Base-by-base conservation (phyloP, 805 yeast species). In the Priceomyces melissophilus region DNA sequence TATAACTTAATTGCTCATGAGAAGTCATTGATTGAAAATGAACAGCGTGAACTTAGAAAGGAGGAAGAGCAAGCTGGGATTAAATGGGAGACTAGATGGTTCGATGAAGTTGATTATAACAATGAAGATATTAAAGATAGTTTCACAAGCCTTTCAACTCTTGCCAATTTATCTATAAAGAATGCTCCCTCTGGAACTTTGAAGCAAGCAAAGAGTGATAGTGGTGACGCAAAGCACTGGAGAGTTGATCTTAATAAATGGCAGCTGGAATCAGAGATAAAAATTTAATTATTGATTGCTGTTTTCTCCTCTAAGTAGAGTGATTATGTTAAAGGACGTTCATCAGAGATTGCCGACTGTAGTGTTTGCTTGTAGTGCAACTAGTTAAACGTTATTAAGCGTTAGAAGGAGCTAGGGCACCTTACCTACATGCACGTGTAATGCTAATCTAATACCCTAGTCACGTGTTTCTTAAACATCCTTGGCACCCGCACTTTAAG, bases 11-110 rank as follows among this genome's bases (percentile, higher is more conserved):
- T 91, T 50, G 82, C 82, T 57, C 67, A 71, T 48, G 86, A 84
- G 55, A 91, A 91, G 70, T 70, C 89, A 11, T 66, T 70, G 57
- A 75, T 93, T 50, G 99, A 91, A 69, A 84, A 86, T 55, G 76
- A 71, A 16, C 97, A 91, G 70, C 82, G 99, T 58, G 89, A 79
- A 35, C 58, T 84, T 63, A 79, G 98, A 59, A 81, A 78, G 63
- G 60, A 71, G 43, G 99, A 93, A 65, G 63, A 67, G 44, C 87
- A 73, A 30, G 64, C 75, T 4, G 90, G 86, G 32, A 57, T 59
- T 11, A 57, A 58, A 37, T 91, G 99, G 99, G 63, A 78, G 52
- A 77, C 81, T 47, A 79, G 91, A 65, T 91, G 96, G 91, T 91
- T 91, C 63, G 77, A 75, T 48, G 46, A 50, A 34, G 60, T 60